Percentiles rank a stretch among this genome's conserved stretches.
These are phyloP conservation scores for Pseudocercospora fijiensis DNA, from an alignment of 2,329 filamentous ascomycete species.

Conservation along the genomic window DNA sequence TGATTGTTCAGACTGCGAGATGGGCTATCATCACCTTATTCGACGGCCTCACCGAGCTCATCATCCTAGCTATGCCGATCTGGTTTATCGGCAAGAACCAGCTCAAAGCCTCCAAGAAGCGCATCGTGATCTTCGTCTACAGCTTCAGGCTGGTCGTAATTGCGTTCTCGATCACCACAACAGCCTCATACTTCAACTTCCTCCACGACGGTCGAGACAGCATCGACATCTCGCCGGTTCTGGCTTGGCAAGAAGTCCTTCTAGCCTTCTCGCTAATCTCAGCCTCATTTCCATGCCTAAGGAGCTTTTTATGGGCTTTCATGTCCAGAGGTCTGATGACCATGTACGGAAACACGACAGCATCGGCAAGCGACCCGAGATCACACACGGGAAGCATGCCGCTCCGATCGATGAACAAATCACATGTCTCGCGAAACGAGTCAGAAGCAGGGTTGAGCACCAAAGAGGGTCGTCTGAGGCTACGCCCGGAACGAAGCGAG, in stretches of 20 bases:
- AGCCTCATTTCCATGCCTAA: slow-evolving; percentile 30
- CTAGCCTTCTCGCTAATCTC: slow-evolving; percentile 31
- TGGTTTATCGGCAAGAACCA: slow-evolving; percentile 31
- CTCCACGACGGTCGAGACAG: slow-evolving; percentile 18
- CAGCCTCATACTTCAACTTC: slow-evolving; percentile 29
- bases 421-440: slow-evolving; percentile 12
- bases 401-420: slow-evolving; percentile 22
- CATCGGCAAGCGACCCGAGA: slow-evolving; percentile 10
- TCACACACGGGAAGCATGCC: slow-evolving; percentile 19
- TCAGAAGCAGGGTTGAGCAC: not conserved
- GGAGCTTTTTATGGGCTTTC: slow-evolving; percentile 31
- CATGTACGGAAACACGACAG: slow-evolving; percentile 29
- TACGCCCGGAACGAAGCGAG: slow-evolving; percentile 7
- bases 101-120: slow-evolving; percentile 27
- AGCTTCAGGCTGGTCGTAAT: slow-evolving; percentile 24
- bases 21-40: slow-evolving; percentile 25
- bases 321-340: slow-evolving; percentile 27
- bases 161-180: slow-evolving; percentile 22
- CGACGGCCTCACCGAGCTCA: slow-evolving; percentile 27
- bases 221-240: slow-evolving; percentile 26
- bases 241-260: slow-evolving; percentile 29
- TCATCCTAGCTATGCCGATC: slow-evolving; percentile 28
- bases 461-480: not conserved
- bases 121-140: slow-evolving; percentile 28
- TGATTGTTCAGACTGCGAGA: slow-evolving; percentile 14